Conservation (phyloP, 2,329 filamentous ascomycete genomes). For the Xylaria arbuscula region DNA sequence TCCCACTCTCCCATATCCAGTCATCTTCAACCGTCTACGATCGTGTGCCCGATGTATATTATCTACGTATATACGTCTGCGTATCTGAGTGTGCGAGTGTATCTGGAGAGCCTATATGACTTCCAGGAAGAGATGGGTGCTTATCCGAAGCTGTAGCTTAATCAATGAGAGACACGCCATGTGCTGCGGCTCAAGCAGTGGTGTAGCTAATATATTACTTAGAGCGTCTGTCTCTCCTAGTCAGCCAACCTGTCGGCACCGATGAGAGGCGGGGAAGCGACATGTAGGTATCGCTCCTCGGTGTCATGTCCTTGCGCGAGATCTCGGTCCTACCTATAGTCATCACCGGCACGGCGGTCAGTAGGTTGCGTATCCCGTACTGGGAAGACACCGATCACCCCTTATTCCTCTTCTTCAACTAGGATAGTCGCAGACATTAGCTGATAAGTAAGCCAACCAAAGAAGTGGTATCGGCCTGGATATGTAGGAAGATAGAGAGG, state of each 20-base stretch:
- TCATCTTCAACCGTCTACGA: background rate
- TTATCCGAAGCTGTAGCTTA: background rate
- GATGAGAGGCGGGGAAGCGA: background rate
- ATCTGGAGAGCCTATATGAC: no score
- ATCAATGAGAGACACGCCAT: background rate
- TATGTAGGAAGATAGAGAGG: background rate
- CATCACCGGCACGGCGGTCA: background rate
- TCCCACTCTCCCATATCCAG: background rate
- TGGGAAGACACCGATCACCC: background rate
- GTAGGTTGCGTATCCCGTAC: background rate
- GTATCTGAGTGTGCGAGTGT: background rate
- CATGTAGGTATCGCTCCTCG: background rate
- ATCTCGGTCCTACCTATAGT: background rate
- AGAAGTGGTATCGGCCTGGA: background rate
- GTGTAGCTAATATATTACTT: slow-evolving; percentile 3
- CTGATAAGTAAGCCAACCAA: background rate
- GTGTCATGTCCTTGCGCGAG: background rate
- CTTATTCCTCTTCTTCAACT: background rate
- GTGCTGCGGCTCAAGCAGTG: background rate
- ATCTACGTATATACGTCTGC: background rate
- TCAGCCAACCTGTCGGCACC: background rate
- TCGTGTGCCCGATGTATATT: background rate
- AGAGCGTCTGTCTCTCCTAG: background rate
- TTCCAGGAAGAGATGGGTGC: background rate
- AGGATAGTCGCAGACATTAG: background rate